These are phyloP conservation scores for Phytophthora rubi DNA, from an alignment of 352 stramenopile genomes.

Conservation along the genomic window DNA sequence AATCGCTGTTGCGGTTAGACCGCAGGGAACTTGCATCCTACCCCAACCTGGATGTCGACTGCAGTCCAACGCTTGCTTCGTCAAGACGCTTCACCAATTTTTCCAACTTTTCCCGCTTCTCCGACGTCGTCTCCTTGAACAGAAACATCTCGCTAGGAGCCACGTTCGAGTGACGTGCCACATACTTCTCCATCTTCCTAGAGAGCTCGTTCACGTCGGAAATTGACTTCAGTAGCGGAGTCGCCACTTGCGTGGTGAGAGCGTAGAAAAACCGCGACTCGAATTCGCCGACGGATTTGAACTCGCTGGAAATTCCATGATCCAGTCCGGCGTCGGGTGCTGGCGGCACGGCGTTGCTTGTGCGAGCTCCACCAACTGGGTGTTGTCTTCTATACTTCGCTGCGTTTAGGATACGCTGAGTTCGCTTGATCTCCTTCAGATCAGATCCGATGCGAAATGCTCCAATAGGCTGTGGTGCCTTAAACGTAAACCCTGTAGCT, in stretches of 20 bases:
- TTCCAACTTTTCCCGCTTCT: conserved; percentile 18
- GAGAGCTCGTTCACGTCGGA: conserved; percentile 23
- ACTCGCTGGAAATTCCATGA: not conserved
- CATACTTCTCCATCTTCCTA: conserved; percentile 34
- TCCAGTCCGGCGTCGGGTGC: not conserved
- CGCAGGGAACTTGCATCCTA: not conserved
- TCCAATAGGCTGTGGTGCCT: not conserved
- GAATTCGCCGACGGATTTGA: conserved; percentile 21
- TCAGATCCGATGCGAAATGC: not conserved
- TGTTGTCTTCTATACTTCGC: not conserved
- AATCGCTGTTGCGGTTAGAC: not conserved
- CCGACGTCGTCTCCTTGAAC: conserved; percentile 23
- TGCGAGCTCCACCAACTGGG: not conserved
- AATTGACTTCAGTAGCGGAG: conserved; percentile 27
- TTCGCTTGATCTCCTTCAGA: not conserved
- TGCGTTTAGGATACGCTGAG: not conserved
- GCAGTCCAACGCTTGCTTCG: not conserved
- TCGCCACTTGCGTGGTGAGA: conserved; percentile 24
- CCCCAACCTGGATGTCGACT: not conserved
- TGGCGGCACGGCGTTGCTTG: not conserved
- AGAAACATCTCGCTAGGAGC: conserved; percentile 12
- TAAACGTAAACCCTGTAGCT: not conserved
- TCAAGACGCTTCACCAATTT: conserved; percentile 25
- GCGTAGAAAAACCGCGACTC: conserved; percentile 31
- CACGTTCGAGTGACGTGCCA: conserved; percentile 19